Evolutionary conservation across 345 rosid genomes (phyloP).

Genomic region (Arabidopsis arenosa): DNA sequence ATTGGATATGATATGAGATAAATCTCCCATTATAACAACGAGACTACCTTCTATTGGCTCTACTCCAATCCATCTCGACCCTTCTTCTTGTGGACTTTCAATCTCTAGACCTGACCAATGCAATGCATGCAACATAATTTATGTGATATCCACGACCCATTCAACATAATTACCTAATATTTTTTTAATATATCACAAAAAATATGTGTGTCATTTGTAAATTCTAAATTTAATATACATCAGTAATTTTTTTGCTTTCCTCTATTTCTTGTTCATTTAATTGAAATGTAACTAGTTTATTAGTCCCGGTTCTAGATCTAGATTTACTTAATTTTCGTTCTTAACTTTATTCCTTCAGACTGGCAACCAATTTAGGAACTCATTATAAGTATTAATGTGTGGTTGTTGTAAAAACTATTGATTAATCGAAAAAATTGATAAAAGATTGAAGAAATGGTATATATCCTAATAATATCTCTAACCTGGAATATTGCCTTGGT

Average conservation of each 20-base stretch:
- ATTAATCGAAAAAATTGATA: not conserved
- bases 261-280: not conserved
- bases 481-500: constrained; percentile 51
- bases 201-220: not conserved
- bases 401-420: not conserved
- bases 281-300: not conserved
- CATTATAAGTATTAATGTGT: not conserved
- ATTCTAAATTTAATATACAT: not conserved
- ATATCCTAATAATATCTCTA: constrained; percentile 2
- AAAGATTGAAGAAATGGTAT: not conserved
- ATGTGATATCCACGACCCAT: not conserved
- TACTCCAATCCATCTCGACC: constrained; percentile 52
- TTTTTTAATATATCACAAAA: not conserved
- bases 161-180: not conserved
- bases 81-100: constrained; percentile 38
- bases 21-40: constrained; percentile 53
- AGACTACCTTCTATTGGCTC: constrained; percentile 46
- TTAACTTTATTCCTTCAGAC: not conserved
- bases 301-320: not conserved
- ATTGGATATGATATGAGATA: constrained; percentile 54
- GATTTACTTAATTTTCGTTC: not conserved
- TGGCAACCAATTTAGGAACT: not conserved
- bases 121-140: not conserved
- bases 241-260: not conserved
- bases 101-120: constrained; percentile 44